phyloP scores from a whole-genome alignment of 176 grass and related monocot species.

The Eremochloa ophiuroides region DNA sequence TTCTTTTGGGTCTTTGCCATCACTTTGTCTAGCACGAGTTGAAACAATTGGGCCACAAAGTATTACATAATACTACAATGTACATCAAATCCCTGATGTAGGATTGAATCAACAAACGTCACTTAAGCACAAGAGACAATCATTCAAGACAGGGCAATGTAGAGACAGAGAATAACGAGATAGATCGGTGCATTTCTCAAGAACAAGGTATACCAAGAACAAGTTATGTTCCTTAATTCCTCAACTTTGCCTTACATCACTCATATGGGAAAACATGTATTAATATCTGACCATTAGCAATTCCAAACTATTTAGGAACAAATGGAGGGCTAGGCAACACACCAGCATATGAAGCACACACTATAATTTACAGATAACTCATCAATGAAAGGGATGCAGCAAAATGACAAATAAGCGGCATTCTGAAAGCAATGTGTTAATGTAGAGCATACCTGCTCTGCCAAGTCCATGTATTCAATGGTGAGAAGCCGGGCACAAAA shows the following conservation, averaged over 20 bases:
- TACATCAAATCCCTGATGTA: background rate
- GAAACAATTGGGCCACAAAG: background rate
- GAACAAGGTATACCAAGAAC: background rate
- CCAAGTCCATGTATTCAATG: slow-evolving; percentile 93
- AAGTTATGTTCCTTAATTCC: background rate
- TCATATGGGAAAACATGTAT: background rate
- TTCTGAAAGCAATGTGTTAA: slow-evolving; percentile 3
- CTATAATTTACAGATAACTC: background rate
- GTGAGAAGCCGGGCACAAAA: slow-evolving; percentile 87
- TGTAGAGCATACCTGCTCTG: slow-evolving; percentile 58
- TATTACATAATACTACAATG: background rate
- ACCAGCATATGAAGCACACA: background rate
- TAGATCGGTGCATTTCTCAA: background rate
- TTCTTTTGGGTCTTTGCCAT: background rate
- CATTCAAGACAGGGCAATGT: background rate
- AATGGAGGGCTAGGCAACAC: background rate
- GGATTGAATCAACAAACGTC: background rate
- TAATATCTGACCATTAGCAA: background rate
- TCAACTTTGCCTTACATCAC: background rate
- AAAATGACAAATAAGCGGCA: slow-evolving; percentile 9
- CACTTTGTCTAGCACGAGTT: background rate
- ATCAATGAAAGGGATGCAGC: background rate
- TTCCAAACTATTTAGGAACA: background rate
- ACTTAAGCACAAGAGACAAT: background rate
- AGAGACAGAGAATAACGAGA: background rate